A percentile compares a stretch with the other conserved stretches of the same genome.
Evolutionary conservation across 352 stramenopile species (phyloP).

Genomic region (Phytophthora multivora): DNA sequence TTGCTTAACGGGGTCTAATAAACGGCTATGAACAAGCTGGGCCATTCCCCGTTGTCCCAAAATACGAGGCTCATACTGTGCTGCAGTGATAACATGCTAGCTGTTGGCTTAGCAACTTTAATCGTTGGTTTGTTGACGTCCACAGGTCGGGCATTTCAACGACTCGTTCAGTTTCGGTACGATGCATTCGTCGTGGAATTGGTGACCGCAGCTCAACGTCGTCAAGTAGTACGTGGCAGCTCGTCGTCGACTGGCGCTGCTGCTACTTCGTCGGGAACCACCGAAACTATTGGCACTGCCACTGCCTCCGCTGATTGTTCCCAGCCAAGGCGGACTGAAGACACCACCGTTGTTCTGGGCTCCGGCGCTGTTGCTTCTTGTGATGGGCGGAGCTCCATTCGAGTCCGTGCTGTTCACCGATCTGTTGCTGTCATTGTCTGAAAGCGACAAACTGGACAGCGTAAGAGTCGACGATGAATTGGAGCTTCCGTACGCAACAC

Average conservation of each 20-base stretch:
- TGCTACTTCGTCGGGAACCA: conserved; percentile 10
- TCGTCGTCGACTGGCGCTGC: conserved; percentile 27
- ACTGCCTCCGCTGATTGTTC: conserved; percentile 17
- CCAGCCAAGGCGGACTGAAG: conserved; percentile 26
- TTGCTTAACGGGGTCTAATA: conserved; percentile 38
- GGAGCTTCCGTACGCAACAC: conserved; percentile 45
- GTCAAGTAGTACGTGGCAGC: conserved; percentile 64
- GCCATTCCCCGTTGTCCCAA: conserved; percentile 20
- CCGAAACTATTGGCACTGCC: conserved; percentile 21
- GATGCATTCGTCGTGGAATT: conserved; percentile 88
- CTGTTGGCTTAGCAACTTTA: conserved; percentile 16
- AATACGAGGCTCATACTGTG: conserved; percentile 29
- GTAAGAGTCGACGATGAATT: conserved; percentile 19
- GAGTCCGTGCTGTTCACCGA: conserved; percentile 3
- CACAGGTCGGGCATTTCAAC: conserved; percentile 69
- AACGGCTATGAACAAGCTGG: conserved; percentile 33
- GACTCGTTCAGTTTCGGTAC: conserved; percentile 77
- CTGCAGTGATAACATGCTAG: conserved; percentile 5
- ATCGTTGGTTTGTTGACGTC: conserved; percentile 33
- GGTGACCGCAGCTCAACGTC: conserved; percentile 73
- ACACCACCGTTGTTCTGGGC: conserved; percentile 10
- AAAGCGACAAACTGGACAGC: conserved; percentile 21
- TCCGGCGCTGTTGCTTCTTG: conserved; percentile 17
- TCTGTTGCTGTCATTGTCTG: conserved; percentile 36
- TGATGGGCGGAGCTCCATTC: background rate